phyloP scores from a whole-genome alignment of 805 yeast genomes.

The Komagataella kurtzmanii region DNA sequence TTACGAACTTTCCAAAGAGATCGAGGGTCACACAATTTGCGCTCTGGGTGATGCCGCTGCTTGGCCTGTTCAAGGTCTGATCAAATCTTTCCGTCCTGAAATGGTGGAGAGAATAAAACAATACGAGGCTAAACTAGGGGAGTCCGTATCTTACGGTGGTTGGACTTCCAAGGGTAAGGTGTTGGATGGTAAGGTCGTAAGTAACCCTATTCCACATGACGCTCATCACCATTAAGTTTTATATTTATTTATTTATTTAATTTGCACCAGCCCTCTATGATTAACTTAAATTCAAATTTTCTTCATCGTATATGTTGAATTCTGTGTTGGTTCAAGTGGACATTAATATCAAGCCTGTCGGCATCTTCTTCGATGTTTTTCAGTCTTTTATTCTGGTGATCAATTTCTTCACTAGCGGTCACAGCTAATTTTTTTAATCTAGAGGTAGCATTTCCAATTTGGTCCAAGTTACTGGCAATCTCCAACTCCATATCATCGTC shows the following conservation, averaged over 20 bases:
- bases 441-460: conserved; percentile 53
- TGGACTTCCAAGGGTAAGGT: conserved; percentile 56
- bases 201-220: conserved; percentile 38
- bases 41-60: conserved; percentile 91
- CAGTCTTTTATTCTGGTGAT: conserved; percentile 63
- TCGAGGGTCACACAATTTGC: conserved; percentile 87
- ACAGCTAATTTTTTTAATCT: conserved; percentile 64
- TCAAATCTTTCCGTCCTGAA: conserved; percentile 73
- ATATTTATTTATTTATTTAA: too few relatives aligned
- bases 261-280: neutral
- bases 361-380: conserved; percentile 72
- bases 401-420: conserved; percentile 65
- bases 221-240: conserved; percentile 13
- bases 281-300: neutral
- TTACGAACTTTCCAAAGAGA: conserved; percentile 70
- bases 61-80: conserved; percentile 87
- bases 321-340: conserved; percentile 13
- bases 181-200: conserved; percentile 49
- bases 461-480: conserved; percentile 71
- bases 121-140: conserved; percentile 35
- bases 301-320: neutral
- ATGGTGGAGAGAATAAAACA: conserved; percentile 64
- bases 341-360: conserved; percentile 70
- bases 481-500: conserved; percentile 90
- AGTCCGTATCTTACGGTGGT: conserved; percentile 53